Base-by-base conservation (phyloP, 768 basidiomycete species). In the Crucibulum laeve region DNA sequence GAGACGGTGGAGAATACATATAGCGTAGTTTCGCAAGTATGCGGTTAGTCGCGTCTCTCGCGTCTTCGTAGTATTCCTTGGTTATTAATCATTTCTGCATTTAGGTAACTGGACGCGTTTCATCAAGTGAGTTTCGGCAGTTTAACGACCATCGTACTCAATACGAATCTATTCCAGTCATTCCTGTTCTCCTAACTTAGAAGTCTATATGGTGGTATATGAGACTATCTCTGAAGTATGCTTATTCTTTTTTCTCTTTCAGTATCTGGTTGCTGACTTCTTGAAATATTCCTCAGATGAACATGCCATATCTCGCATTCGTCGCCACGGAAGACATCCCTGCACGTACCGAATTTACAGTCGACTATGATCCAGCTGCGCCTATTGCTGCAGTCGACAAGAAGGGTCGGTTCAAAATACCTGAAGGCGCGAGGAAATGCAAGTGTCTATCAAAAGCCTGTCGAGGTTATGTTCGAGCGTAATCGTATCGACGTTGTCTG, bases 101-200 rank as follows among this genome's bases (percentile, higher is more conserved):
- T 19, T 48, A 85, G 84, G 85, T 5, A 87, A 87, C 51, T 87
- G 85, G 85, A 82, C 83, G 5, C 73, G 84, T 3, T 87, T 87
- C 48, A 65, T 87, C 24, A 87, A 87, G 84, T 84, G 50, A 46
- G 80, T 58, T 8, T 21, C 17, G 25, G 28, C 8, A 11, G 15
- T 22, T 19, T 44, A 25, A 25, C 24, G 23, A 11, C 3, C 8
- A 25, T 43, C 8, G 35, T 35, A 23, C 24, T 25, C 21, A 37
- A 35, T 13, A 18, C 47, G 26, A 53, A 23, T 28, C 25, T 41
- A 15, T 40, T 45, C n/a, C 51, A 87, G 84, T 51, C 85, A 87
- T 53, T 85, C 82, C 0, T 87, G 84, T 49, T 56, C 64, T 11
- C 83, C 84, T 4, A 84, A 84, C 48, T 56, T 81, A 45, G 50